Conservation (phyloP, 202 grass and related monocot genomes). For the Dendrocalamus latiflorus region DNA sequence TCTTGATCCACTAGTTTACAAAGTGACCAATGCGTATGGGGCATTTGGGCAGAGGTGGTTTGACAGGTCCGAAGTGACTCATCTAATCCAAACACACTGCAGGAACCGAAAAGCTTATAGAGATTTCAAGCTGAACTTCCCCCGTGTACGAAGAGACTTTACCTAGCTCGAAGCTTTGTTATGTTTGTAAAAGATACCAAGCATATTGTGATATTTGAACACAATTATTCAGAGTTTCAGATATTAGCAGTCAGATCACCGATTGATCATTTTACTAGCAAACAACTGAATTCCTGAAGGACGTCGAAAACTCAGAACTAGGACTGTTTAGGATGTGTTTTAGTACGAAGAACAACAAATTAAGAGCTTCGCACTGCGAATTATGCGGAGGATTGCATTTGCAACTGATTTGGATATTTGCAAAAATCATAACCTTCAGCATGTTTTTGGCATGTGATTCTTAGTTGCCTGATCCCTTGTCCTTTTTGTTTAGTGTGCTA, state of each 20-base stretch:
- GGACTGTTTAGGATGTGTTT: neutral
- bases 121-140: neutral
- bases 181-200: too few relatives aligned
- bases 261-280: neutral
- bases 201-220: too few relatives aligned
- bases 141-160: neutral
- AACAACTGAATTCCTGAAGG: neutral
- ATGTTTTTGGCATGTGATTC: neutral
- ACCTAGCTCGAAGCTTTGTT: neutral
- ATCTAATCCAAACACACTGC: neutral
- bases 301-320: neutral
- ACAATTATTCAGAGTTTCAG: too few relatives aligned
- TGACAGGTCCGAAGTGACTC: neutral
- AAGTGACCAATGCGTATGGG: constrained; percentile 1
- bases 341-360: neutral
- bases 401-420: neutral
- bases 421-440: neutral
- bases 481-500: neutral
- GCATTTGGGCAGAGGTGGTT: neutral
- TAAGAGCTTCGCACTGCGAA: too few relatives aligned
- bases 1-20: constrained; percentile 10
- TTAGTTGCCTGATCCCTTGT: neutral
- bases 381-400: too few relatives aligned
- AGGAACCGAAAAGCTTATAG: neutral
- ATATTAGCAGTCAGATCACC: too few relatives aligned